Base-by-base conservation (phyloP, 257 asterid species). In the Phtheirospermum japonicum region DNA sequence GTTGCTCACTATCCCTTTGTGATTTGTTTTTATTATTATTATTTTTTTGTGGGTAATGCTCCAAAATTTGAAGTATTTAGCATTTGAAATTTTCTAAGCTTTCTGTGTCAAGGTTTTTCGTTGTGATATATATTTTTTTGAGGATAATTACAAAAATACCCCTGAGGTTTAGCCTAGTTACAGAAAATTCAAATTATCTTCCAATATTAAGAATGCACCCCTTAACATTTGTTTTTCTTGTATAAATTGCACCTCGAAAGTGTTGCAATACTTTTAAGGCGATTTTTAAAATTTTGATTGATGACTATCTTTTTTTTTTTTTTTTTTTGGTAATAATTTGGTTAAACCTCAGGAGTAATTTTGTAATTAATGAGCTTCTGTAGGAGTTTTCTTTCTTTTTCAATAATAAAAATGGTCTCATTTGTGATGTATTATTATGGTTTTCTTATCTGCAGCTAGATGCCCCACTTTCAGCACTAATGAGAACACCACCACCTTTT, bases 401-500 rank as follows among this genome's bases (percentile, higher is more conserved):
- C 6, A 39, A 39, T 9, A 11, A 40, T 40, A 13, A 11, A 7
- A 42, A 42, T 45, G 12, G 20, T 48, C 26, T 48, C 57, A 0
- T 9, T 18, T 18, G 12, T 53, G 51, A 55, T 56, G 20, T 37
- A 45, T 19, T 50, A 13, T 45, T 18, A 67, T 65, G 63, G 42
- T 30, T 59, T 17, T 52, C 30, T 18, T 69, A 61, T 33, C 43
- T 74, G 82, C 83, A 84, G 93, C 72, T 85, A 55, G 89, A 82
- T 65, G 83, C 82, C 26, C 75, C 93, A 6, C 76, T 85, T 42
- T 73, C 80, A 32, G 66, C 71, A 12, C 81, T 85, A 43, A 83
- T 83, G 86, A 73, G 89, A 57, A 71, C 82, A 61, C 89, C 86
- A 51, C 84, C 89, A 45, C 89, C 89, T 61, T 75, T 57, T 59